Base-by-base conservation (phyloP, 2,329 filamentous ascomycete genomes). In the Curvularia verruculosa region DNA sequence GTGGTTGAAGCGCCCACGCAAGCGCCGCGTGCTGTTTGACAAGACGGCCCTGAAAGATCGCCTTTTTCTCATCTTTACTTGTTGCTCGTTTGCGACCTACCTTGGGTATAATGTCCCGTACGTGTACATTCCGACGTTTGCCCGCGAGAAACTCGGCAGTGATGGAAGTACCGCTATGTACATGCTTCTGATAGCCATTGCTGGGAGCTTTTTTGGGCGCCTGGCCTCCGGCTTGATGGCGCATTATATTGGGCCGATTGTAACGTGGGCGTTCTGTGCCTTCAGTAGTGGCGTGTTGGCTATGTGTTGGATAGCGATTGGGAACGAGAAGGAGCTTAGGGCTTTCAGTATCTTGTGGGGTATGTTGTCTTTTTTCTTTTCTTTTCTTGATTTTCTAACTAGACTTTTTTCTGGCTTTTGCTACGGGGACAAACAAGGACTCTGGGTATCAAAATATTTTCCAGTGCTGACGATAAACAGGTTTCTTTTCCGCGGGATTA, bases 81-180 rank as follows among this genome's bases (percentile, higher is more conserved):
- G 59, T 4, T 73, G 64, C 24, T 73, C 70, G 0, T 77, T 75
- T 49, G 65, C 66, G 28, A 73, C 66, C 3, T 77, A 75, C 39
- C 59, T 77, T 1, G 75, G 75, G 1, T 77, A 77, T 45, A 77
- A 75, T 6, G 65, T 75, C 0, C 74, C 74, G 1, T 77, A 75
- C 49, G 76, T 76, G 46, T 77, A 75, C 51, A 75, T 77, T 13
- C 69, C 74, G 1, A 72, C 71, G 3, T 77, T 70, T 54, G 72
- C 73, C 2, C 60, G 64, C 18, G 70, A 76, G 37, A 52, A 47
- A 3, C 61, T 77, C 8, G 73, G 69, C 0, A 65, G 64, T n/a
- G 66, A 59, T 2, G 67, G 74, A 46, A 73, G 68, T 24, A 56
- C 66, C 10, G 70, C 63, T 1, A 37, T 75, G 52, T 74, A 75